Percentiles rank a stretch among this genome's conserved stretches.
Conservation (phyloP, 805 yeast genomes). For the Yamadazyma insecticola region DNA sequence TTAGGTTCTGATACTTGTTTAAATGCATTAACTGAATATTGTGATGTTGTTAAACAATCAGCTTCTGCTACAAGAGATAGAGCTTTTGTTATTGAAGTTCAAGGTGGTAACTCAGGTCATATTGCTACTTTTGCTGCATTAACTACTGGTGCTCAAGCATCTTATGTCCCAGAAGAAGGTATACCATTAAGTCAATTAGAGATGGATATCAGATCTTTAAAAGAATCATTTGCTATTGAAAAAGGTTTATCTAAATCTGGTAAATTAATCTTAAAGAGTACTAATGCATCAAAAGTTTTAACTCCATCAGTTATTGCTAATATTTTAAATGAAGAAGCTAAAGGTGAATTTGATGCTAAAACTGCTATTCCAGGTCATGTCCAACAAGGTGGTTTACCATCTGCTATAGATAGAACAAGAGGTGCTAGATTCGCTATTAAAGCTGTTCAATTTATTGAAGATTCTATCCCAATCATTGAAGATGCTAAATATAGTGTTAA, state of each 20-base stretch:
- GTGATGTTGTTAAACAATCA: constrained; percentile 91
- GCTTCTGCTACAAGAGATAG: constrained; percentile 94
- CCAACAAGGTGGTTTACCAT: constrained; percentile 95
- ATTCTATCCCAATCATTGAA: constrained; percentile 21
- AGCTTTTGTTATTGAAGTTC: constrained; percentile 95
- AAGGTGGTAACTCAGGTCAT: constrained; percentile 96
- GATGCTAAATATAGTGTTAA: constrained; percentile 22
- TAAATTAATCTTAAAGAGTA: constrained; percentile 78
- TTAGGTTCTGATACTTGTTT: constrained; percentile 94
- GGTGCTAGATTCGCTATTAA: constrained; percentile 88
- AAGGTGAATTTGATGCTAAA: constrained; percentile 78
- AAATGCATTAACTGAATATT: constrained; percentile 84
- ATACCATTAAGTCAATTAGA: constrained; percentile 64
- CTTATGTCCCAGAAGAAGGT: constrained; percentile 86
- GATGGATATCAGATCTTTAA: constrained; percentile 68
- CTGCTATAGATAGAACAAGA: constrained; percentile 87
- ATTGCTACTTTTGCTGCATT: constrained; percentile 83
- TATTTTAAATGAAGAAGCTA: constrained; percentile 74
- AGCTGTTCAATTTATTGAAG: constrained; percentile 85
- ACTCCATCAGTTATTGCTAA: constrained; percentile 79
- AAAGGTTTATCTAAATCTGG: constrained; percentile 81
- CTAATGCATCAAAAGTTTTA: constrained; percentile 76
- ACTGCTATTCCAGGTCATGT: constrained; percentile 98
- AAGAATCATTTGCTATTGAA: constrained; percentile 65
- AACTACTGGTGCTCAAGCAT: constrained; percentile 86